Percentiles rank a stretch among this genome's conserved stretches.
These are phyloP conservation scores for Fomitiporia mediterranea DNA, from an alignment of 1,284 basidiomycete genomes.

Conservation along the genomic window DNA sequence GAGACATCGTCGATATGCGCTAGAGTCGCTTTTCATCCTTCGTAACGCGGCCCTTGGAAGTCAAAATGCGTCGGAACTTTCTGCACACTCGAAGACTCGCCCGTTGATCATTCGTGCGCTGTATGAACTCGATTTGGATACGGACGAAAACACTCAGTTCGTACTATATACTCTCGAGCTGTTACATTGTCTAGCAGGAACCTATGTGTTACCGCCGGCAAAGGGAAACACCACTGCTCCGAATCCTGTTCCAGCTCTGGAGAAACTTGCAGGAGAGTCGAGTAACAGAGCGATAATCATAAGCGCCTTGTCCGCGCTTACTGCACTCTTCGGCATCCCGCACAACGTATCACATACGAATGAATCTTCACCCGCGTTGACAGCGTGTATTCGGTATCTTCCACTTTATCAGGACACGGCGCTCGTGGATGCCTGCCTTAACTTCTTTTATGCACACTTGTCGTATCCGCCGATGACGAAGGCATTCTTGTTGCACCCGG, in stretches of 20 bases:
- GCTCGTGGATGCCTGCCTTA: constrained; percentile 64
- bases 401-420: constrained; percentile 69
- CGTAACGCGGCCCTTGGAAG: constrained; percentile 71
- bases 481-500: constrained; percentile 62
- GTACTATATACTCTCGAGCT: constrained; percentile 65
- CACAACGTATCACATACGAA: constrained; percentile 51
- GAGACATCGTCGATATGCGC: constrained; percentile 56
- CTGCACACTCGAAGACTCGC: constrained; percentile 51
- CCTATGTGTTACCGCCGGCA: constrained; percentile 36
- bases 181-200: constrained; percentile 47
- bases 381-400: constrained; percentile 61
- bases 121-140: constrained; percentile 40
- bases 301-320: constrained; percentile 53
- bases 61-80: constrained; percentile 58
- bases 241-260: constrained; percentile 48
- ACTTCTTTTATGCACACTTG: constrained; percentile 73
- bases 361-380: constrained; percentile 51
- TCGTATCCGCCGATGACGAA: constrained; percentile 73
- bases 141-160: constrained; percentile 64
- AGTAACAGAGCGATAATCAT: constrained; percentile 72
- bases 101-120: constrained; percentile 57
- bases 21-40: constrained; percentile 72
- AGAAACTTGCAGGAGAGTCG: constrained; percentile 50
- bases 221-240: constrained; percentile 24
- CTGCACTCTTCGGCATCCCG: constrained; percentile 55